These are phyloP conservation scores for Batkoa obscura DNA, from an alignment of 371 early-diverging fungal species.

Conservation along the genomic window DNA sequence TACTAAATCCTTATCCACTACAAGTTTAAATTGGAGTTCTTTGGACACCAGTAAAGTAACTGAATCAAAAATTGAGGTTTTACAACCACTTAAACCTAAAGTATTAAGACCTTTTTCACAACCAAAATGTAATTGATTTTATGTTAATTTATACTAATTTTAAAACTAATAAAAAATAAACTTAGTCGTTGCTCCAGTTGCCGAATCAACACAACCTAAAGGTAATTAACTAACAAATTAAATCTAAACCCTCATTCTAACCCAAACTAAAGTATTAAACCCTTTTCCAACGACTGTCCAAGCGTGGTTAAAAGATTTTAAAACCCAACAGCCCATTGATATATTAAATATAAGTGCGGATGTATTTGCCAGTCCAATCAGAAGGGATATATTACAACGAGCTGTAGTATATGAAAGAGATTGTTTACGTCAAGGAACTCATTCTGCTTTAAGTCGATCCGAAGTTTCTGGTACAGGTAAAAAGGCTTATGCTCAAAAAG, in stretches of 20 bases:
- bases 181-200: slow-evolving; percentile 2
- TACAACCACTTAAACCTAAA: not conserved
- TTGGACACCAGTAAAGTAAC: not conserved
- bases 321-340: slow-evolving; percentile 46
- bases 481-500: slow-evolving; percentile 78
- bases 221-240: not conserved
- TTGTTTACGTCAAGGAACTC: slow-evolving; percentile 67
- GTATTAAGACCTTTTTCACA: not conserved
- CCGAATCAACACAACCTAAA: not conserved
- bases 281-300: slow-evolving; percentile 31
- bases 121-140: not conserved
- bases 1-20: not conserved
- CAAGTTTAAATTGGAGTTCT: not conserved
- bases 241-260: not conserved
- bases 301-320: slow-evolving; percentile 65
- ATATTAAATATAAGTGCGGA: slow-evolving; percentile 49
- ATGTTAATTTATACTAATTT: not conserved
- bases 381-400: slow-evolving; percentile 69
- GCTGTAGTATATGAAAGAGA: slow-evolving; percentile 74
- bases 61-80: not conserved
- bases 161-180: not conserved
- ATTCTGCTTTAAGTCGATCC: slow-evolving; percentile 52
- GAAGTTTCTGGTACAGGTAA: slow-evolving; percentile 69
- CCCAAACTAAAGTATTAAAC: not conserved
- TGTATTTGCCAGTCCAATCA: slow-evolving; percentile 65